Evolutionary conservation across 1,139 yeast genomes (phyloP).

Genomic region (Neolecta irregularis): DNA sequence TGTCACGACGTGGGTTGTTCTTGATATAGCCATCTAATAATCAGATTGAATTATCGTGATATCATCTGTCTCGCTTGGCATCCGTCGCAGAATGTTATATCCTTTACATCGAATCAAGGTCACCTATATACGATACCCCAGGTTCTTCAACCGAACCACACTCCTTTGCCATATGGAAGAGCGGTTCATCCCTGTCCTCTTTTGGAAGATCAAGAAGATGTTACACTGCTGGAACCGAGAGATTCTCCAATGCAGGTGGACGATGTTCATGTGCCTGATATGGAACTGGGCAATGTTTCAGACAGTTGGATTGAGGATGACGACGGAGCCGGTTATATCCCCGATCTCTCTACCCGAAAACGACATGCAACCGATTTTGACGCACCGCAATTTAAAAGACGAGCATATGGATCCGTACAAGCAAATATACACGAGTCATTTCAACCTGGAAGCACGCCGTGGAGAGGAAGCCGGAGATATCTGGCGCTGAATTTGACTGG

Average conservation of each 20-base stretch:
- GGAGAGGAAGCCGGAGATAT: conserved; percentile 55
- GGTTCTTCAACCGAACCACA: conserved; percentile 12
- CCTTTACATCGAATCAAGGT: conserved; percentile 24
- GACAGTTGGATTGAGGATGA: conserved; percentile 41
- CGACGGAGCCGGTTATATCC: conserved; percentile 37
- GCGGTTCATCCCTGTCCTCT: conserved; percentile 15
- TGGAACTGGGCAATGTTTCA: conserved; percentile 24
- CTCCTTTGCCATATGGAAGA: conserved; percentile 12
- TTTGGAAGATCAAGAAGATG: conserved; percentile 18
- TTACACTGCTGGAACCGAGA: conserved; percentile 16
- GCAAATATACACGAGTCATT: conserved; percentile 27
- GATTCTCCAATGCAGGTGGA: conserved; percentile 14
- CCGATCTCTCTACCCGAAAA: conserved; percentile 16
- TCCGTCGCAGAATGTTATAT: conserved; percentile 23
- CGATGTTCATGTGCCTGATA: conserved; percentile 20
- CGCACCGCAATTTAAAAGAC: conserved; percentile 15
- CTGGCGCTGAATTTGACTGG: conserved; percentile 62
- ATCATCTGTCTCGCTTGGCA: conserved; percentile 24
- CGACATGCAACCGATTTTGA: conserved; percentile 13
- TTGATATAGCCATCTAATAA: not conserved
- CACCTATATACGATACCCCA: conserved; percentile 20
- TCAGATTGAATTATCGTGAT: conserved; percentile 14
- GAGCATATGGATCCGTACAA: conserved; percentile 3
- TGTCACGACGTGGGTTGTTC: conserved; percentile 12
- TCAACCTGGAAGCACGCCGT: conserved; percentile 79